Evolutionary conservation across 2,329 filamentous ascomycete species (phyloP).

Genomic region (Colletotrichum sidae): DNA sequence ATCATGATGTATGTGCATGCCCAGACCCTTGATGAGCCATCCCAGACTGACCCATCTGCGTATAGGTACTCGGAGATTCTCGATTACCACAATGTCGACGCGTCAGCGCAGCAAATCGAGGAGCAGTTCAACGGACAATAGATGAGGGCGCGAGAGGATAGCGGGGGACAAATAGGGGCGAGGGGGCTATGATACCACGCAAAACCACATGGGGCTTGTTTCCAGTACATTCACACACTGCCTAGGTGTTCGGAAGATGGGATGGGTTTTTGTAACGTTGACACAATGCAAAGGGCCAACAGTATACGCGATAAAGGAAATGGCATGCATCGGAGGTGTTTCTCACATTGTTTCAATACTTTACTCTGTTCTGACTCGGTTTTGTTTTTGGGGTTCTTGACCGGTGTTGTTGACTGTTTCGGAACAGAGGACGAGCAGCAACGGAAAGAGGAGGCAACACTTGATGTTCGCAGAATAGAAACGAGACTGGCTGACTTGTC

Average conservation of each 20-base stretch:
- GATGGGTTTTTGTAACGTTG: slow-evolving; percentile 35
- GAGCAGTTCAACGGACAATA: slow-evolving; percentile 53
- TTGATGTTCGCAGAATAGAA: not conserved
- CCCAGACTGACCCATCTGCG: slow-evolving; percentile 22
- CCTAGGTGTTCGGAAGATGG: slow-evolving; percentile 38
- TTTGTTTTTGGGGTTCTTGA: slow-evolving; percentile 1
- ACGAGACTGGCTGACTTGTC: too few relatives aligned
- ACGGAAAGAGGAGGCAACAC: not conserved
- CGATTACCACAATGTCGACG: slow-evolving; percentile 95
- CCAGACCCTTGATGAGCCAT: too few relatives aligned
- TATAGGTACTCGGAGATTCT: slow-evolving; percentile 97
- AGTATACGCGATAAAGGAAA: slow-evolving; percentile 38
- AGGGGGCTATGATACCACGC: slow-evolving; percentile 39
- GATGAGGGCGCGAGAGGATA: slow-evolving; percentile 16
- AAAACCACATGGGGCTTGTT: slow-evolving; percentile 35
- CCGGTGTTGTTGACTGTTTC: not conserved
- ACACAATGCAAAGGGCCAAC: slow-evolving; percentile 36
- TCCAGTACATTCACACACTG: slow-evolving; percentile 38
- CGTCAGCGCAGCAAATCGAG: slow-evolving; percentile 48
- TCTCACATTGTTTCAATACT: slow-evolving; percentile 4
- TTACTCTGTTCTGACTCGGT: slow-evolving; percentile 10
- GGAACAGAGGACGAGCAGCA: slow-evolving; percentile 1
- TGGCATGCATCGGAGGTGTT: slow-evolving; percentile 37
- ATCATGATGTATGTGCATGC: slow-evolving; percentile 92
- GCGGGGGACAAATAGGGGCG: slow-evolving; percentile 28